Evolutionary conservation across 1,284 basidiomycete species (phyloP).

Genomic region (Psilocybe mexicana): DNA sequence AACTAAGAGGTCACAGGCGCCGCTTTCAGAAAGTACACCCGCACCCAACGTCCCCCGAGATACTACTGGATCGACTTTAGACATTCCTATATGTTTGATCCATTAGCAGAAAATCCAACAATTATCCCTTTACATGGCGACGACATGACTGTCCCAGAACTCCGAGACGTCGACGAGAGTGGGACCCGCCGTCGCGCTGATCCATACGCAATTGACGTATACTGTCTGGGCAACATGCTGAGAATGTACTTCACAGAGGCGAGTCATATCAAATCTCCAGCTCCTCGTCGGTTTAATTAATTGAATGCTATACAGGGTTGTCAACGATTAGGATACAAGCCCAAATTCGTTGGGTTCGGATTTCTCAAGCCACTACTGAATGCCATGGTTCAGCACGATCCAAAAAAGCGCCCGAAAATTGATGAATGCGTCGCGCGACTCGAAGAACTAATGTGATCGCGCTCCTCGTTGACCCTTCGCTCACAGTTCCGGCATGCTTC

Average conservation of each 20-base stretch:
- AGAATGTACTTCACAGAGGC: constrained; percentile 28
- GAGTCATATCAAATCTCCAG: too few species aligned
- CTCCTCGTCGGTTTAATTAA: too few species aligned
- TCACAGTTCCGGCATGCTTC: not conserved
- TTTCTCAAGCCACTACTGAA: constrained; percentile 32
- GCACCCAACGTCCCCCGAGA: constrained; percentile 31
- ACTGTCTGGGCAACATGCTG: constrained; percentile 35
- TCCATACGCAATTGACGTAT: constrained; percentile 39
- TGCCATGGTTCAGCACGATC: constrained; percentile 33
- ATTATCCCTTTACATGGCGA: constrained; percentile 10
- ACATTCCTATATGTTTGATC: constrained; percentile 29
- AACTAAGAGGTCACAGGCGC: constrained; percentile 24
- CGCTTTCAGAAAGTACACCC: constrained; percentile 17
- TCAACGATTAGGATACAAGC: not conserved
- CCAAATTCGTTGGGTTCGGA: constrained; percentile 27
- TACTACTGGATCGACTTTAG: constrained; percentile 35
- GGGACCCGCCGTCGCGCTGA: constrained; percentile 16
- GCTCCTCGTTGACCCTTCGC: constrained; percentile 27
- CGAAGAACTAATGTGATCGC: constrained; percentile 19
- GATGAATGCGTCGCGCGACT: constrained; percentile 33
- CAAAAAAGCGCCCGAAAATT: constrained; percentile 33
- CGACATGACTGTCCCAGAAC: constrained; percentile 19
- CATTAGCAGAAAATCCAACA: constrained; percentile 19
- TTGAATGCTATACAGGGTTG: too few species aligned
- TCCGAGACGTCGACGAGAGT: constrained; percentile 1